Base-by-base conservation (phyloP, 2,329 filamentous ascomycete species). In the Stachybotrys echinatus region DNA sequence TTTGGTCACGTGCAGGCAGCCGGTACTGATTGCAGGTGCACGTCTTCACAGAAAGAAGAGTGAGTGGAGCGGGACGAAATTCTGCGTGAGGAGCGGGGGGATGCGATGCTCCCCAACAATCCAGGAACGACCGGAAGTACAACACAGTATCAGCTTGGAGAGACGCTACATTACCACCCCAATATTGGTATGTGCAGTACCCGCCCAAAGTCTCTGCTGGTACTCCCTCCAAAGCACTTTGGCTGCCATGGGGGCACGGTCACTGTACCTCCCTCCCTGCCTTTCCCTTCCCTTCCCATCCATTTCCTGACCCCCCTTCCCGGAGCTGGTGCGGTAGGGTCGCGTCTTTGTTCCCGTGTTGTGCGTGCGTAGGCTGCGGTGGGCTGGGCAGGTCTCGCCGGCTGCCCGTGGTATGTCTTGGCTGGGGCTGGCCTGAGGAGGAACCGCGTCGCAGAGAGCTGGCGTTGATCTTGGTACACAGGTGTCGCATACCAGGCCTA, bases 111-210 rank as follows among this genome's bases (percentile, higher is more conserved):
- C 65, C 61, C 59, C 56, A 57, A 54, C 57, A 52, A 54, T 44
- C 50, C 40, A 49, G 49, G 51, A 48, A 48, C 47, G 48, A 49
- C 44, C 50, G 53, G 51, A 66, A 53, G 65, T 68, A 68, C 60
- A 65, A 61, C 65, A 68, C 65, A 68, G 65, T 68, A 68, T 66
- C 61, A 66, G 60, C 54, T 55, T 56, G 50, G 49, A 58, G 56
- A 56, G 60, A 54, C 59, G 57, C 63, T 62, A 64, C 63, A 60
- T 63, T 56, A 59, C 59, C 61, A 62, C 56, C 61, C 53, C 62
- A 59, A 58, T 52, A 51, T 59, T 64, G 61, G 65, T 66, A 65
- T 64, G 64, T 66, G 59, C 61, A 61, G 63, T 65, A 65, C 62
- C 62, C 64, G 65, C 64, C 59, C 55, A 46, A 67, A 65, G 63